These are phyloP conservation scores for Boletus vinaceobasis DNA, from an alignment of 768 basidiomycete species.

Conservation along the genomic window DNA sequence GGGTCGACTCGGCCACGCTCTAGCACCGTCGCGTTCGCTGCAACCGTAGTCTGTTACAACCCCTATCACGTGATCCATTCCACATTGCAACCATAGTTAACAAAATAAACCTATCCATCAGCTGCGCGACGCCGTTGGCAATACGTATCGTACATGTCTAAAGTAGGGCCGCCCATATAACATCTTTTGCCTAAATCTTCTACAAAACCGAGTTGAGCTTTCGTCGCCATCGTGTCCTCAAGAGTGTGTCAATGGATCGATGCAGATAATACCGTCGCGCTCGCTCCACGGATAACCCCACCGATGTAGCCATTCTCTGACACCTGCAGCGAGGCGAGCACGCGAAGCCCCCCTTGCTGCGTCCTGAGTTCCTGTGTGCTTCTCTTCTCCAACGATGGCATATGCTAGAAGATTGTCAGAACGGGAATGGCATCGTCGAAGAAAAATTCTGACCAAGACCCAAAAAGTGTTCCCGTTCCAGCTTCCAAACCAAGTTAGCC, in stretches of 20 bases:
- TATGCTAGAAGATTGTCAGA: slow-evolving; percentile 52
- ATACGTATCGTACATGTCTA: slow-evolving; percentile 8
- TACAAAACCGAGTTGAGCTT: neutral
- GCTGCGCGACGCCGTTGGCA: neutral
- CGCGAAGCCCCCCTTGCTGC: slow-evolving; percentile 76
- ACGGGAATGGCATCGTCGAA: neutral
- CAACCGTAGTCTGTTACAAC: neutral
- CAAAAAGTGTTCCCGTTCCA: slow-evolving; percentile 85
- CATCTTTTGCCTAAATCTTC: slow-evolving; percentile 7
- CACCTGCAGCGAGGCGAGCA: slow-evolving; percentile 77
- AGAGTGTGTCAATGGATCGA: slow-evolving; percentile 79
- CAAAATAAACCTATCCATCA: neutral
- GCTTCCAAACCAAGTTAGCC: slow-evolving; percentile 39
- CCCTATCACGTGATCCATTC: slow-evolving; percentile 10
- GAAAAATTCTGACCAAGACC: slow-evolving; percentile 62
- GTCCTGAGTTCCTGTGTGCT: slow-evolving; percentile 93
- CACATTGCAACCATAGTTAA: neutral
- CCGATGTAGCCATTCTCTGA: slow-evolving; percentile 87
- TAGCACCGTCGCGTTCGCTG: slow-evolving; percentile 11
- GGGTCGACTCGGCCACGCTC: neutral
- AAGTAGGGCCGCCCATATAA: neutral
- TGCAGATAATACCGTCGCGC: slow-evolving; percentile 83
- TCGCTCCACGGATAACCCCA: slow-evolving; percentile 98
- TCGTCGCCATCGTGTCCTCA: slow-evolving; percentile 11
- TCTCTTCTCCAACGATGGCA: slow-evolving; percentile 91